Evolutionary conservation across 176 grass and related monocot genomes (phyloP).

Genomic region (Oryza australiensis): DNA sequence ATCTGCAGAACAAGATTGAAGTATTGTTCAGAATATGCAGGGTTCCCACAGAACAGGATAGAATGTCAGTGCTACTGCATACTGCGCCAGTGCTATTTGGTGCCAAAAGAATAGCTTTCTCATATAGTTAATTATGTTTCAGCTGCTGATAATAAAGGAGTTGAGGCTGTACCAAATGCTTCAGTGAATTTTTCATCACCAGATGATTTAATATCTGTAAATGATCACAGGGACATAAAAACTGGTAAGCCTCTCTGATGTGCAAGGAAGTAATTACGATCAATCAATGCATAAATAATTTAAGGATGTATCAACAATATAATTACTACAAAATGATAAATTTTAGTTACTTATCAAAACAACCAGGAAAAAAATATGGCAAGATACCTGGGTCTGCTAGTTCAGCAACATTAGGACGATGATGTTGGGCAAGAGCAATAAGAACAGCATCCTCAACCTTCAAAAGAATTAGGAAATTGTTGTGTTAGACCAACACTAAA

Average conservation of each 20-base stretch:
- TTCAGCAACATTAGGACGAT: slow-evolving; percentile 55
- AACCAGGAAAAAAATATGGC: slow-evolving; percentile 12
- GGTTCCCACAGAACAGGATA: neutral
- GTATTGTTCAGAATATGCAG: neutral
- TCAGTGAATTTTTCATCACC: slow-evolving; percentile 80
- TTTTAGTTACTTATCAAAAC: slow-evolving; percentile 27
- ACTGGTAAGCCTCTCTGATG: slow-evolving; percentile 19
- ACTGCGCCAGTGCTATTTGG: slow-evolving; percentile 1
- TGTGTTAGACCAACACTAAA: slow-evolving; percentile 11
- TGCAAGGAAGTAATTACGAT: neutral
- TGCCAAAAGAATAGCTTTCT: slow-evolving; percentile 12
- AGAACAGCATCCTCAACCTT: slow-evolving; percentile 94
- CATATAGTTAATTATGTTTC: neutral
- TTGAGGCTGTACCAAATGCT: slow-evolving; percentile 68
- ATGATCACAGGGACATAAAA: slow-evolving; percentile 14
- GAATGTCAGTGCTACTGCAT: neutral
- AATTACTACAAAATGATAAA: slow-evolving; percentile 7
- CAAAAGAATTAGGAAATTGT: slow-evolving; percentile 28
- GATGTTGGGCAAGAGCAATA: slow-evolving; percentile 72
- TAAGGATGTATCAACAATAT: neutral
- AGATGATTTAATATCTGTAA: slow-evolving; percentile 71
- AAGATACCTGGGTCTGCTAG: slow-evolving; percentile 56
- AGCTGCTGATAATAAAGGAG: slow-evolving; percentile 26
- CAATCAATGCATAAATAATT: neutral
- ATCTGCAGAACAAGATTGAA: slow-evolving; percentile 58